phyloP scores from a whole-genome alignment of 192 early-diverging fungal genomes.

The Tieghemiomyces parasiticus region DNA sequence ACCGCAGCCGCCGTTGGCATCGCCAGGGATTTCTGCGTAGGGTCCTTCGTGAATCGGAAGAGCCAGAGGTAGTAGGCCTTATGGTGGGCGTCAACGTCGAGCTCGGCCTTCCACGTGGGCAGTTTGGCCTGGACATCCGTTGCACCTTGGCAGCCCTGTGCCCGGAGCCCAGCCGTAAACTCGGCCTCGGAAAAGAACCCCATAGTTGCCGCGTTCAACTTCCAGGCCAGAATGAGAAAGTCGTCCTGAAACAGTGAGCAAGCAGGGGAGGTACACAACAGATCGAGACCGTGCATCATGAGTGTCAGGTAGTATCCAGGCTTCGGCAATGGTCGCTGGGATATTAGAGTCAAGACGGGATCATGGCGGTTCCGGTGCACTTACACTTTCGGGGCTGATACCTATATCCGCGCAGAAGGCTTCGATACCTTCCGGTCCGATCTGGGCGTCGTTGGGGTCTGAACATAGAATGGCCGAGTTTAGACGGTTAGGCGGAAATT shows the following conservation, averaged over 20 bases:
- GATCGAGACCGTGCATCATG: no score
- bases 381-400: constrained; percentile 12
- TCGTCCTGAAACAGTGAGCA: no score
- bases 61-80: neutral
- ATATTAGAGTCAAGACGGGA: no score
- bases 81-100: neutral
- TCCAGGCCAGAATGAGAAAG: constrained; percentile 1
- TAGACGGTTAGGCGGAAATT: constrained; percentile 92
- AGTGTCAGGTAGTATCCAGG: no score
- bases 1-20: neutral
- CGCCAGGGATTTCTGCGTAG: neutral
- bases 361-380: no score
- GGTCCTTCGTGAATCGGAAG: neutral
- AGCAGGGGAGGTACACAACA: no score
- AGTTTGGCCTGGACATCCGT: neutral
- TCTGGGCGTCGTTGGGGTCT: constrained; percentile 54
- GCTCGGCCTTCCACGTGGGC: neutral
- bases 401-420: constrained; percentile 38
- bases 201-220: neutral
- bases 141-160: neutral
- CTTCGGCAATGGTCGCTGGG: no score
- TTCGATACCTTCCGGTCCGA: constrained; percentile 45
- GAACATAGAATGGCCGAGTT: constrained; percentile 71
- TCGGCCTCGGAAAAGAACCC: neutral
- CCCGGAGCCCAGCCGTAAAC: neutral